A percentile compares a stretch with the other conserved stretches of the same genome.
Conservation (phyloP, 2,329 filamentous ascomycete genomes). For the Botryotinia convoluta region DNA sequence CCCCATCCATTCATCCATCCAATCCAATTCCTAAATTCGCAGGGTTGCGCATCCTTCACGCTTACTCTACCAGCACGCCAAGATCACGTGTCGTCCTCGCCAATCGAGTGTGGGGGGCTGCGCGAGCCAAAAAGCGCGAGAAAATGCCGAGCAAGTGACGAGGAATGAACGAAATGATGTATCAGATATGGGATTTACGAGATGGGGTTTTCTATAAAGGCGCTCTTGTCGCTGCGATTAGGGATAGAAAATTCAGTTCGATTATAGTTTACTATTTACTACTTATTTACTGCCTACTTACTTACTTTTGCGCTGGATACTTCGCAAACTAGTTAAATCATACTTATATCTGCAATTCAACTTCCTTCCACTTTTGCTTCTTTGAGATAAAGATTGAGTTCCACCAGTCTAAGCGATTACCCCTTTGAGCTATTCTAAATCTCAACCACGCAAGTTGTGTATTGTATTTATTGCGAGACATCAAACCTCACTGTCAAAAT, state of each 20-base stretch:
- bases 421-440: not conserved
- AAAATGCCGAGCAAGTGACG: not conserved
- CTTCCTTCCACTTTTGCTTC: too few species aligned
- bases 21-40: not conserved
- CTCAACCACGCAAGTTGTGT: not conserved
- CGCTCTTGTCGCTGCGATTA: not conserved
- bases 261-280: not conserved
- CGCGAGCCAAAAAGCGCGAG: slow-evolving; percentile 5
- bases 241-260: not conserved
- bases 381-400: not conserved
- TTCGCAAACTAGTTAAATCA: not conserved
- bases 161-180: not conserved
- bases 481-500: not conserved
- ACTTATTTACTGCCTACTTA: not conserved
- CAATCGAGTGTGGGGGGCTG: not conserved
- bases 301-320: not conserved
- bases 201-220: not conserved
- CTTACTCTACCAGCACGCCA: not conserved
- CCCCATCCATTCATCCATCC: not conserved
- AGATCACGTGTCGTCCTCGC: not conserved
- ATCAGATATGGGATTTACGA: not conserved
- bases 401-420: not conserved
- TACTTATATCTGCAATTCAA: not conserved
- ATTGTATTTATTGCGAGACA: not conserved
- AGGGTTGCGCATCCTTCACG: not conserved